These are phyloP conservation scores for Saccharomyces hybrid DNA, from an alignment of 1,139 yeast species.

Conservation along the genomic window DNA sequence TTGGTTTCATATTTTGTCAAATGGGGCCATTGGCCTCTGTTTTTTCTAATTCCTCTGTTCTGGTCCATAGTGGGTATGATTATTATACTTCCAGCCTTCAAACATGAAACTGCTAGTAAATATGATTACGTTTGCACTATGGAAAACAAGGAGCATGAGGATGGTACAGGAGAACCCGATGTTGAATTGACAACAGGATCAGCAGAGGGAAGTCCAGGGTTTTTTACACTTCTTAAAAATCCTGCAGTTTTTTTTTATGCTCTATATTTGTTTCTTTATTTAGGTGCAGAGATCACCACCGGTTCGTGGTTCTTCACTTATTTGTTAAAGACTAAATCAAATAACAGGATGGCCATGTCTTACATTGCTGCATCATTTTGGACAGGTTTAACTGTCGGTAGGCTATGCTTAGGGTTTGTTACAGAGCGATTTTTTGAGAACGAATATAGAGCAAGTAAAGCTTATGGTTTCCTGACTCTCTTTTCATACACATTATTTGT, in stretches of 20 bases:
- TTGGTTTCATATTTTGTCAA: slow-evolving; percentile 42
- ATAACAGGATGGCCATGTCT: slow-evolving; percentile 44
- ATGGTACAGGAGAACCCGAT: slow-evolving; percentile 15
- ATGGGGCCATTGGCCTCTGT: slow-evolving; percentile 27
- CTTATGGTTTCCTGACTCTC: slow-evolving; percentile 31
- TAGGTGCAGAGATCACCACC: slow-evolving; percentile 61
- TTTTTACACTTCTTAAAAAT: slow-evolving; percentile 36
- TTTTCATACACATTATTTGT: slow-evolving; percentile 21
- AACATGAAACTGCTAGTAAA: slow-evolving; percentile 49
- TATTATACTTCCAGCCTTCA: slow-evolving; percentile 34
- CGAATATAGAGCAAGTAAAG: slow-evolving; percentile 42
- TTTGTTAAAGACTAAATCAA: slow-evolving; percentile 42
- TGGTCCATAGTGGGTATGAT: slow-evolving; percentile 19
- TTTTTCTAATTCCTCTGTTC: slow-evolving; percentile 24
- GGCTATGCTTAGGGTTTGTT: slow-evolving; percentile 52
- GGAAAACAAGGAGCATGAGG: slow-evolving; percentile 18
- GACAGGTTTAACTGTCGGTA: slow-evolving; percentile 58
- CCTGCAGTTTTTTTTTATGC: slow-evolving; percentile 45
- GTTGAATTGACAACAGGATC: slow-evolving; percentile 3
- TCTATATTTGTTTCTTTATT: slow-evolving; percentile 46
- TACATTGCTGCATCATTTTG: slow-evolving; percentile 58
- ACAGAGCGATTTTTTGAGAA: slow-evolving; percentile 48
- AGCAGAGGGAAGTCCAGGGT: slow-evolving; percentile 4
- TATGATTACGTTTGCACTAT: slow-evolving; percentile 37
- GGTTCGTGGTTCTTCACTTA: slow-evolving; percentile 65